Evolutionary conservation across 2,329 filamentous ascomycete species (phyloP), one percentile per base, ranked within the genome.

Genomic region (Cercospora zeae-maydis): DNA sequence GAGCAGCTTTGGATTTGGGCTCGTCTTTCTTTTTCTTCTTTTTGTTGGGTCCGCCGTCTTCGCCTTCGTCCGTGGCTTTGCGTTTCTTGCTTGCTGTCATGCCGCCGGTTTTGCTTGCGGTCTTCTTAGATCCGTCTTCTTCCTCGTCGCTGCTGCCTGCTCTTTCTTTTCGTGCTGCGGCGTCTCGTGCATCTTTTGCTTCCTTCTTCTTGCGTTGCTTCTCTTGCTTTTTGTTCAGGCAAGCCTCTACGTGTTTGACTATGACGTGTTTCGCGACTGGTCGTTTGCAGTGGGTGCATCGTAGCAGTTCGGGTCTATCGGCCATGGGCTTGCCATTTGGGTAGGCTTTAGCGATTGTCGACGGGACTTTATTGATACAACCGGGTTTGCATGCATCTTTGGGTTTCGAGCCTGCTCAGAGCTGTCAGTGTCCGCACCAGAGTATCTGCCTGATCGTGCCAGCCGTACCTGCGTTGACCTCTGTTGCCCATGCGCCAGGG

Each of bases 201-300:
- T 90, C 87, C 72, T 88, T 86, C 73, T 83, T 81, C 69, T 83
- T 85, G 73, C 84, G 79, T 55, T 80, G 77, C 70, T 83, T 87
- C 72, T 86, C 84, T 67, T 85, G 92, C 78, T 96, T 96, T 61
- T 92, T 86, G 69, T 88, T 89, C 62, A 97, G 79, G 72, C 93
- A 99, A 51, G 88, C 86, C 37, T 88, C 88, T 64, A 96, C 91
- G 73, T 99, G 93, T 16, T 86, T 85, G 63, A 88, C 88, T 1
- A 91, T 89, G 0, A 86, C 87, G 33, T 86, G 86, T 71, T 88
- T 90, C 13, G 95, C 81, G 11, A 96, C 85, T 57, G 90, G 90
- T 71, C 96, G 93, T 78, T 95, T 96, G 80, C 93, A 99, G 75
- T 96, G 92, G 75, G 95, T 97, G 83, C 93, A 99, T 69, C 80